Evolutionary conservation across 257 asterid genomes (phyloP).

Genomic region (Gentiana macrophylla): DNA sequence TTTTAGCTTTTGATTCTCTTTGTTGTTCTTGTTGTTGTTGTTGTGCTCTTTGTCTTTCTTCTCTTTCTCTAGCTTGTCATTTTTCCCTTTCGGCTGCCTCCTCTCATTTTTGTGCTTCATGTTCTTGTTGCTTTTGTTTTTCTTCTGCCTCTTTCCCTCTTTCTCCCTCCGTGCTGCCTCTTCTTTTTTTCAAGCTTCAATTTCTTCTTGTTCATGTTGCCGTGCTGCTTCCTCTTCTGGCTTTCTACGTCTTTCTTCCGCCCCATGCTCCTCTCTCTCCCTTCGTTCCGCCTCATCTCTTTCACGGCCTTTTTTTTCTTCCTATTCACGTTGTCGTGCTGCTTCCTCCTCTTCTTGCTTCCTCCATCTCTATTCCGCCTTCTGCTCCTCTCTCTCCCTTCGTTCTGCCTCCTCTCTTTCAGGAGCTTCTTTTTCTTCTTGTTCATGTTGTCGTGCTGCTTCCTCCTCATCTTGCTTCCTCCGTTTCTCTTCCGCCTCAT

Average conservation of each 20-base stretch:
- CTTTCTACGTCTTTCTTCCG: not conserved
- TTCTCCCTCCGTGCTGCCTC: not conserved
- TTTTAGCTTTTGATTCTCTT: constrained; percentile 2
- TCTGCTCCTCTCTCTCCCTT: not conserved
- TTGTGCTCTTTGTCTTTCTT: not conserved
- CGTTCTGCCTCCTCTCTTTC: not conserved
- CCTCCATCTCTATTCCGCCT: not conserved
- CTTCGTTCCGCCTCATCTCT: constrained; percentile 1
- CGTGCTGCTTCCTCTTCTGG: not conserved
- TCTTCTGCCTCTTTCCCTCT: constrained; percentile 1
- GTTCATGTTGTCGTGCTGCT: not conserved
- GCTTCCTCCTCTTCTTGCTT: not conserved
- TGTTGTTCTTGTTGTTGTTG: not conserved
- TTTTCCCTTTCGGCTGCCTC: not conserved
- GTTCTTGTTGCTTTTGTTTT: constrained; percentile 1
- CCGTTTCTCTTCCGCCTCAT: not conserved
- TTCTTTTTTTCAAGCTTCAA: constrained; percentile 1
- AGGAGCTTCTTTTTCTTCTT: not conserved
- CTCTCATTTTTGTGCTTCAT: not conserved
- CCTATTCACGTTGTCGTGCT: not conserved
- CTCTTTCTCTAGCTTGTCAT: not conserved
- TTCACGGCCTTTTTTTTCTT: not conserved
- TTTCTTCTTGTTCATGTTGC: constrained; percentile 4
- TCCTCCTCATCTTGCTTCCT: not conserved
- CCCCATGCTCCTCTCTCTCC: constrained; percentile 1